Evolutionary conservation across 176 grass and related monocot species (phyloP).

Genomic region (Pharus latifolius): DNA sequence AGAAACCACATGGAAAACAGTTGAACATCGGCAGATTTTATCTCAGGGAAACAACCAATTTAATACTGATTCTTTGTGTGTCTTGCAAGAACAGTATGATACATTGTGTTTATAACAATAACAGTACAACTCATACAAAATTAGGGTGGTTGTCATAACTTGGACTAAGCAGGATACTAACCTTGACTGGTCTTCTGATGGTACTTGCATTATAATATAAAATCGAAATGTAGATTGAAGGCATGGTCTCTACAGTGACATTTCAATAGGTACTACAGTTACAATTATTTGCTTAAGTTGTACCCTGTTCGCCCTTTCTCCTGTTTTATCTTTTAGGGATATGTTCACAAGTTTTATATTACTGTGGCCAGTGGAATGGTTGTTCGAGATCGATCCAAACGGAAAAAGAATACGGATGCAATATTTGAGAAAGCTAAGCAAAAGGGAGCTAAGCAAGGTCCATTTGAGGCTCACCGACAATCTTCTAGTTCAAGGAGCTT

Average conservation of each 20-base stretch:
- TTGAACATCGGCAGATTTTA: not conserved
- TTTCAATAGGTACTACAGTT: not conserved
- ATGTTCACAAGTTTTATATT: not conserved
- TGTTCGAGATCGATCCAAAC: constrained; percentile 63
- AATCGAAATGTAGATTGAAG: not conserved
- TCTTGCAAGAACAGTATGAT: not conserved
- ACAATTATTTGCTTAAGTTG: not conserved
- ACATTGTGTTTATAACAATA: not conserved
- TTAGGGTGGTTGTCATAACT: not conserved
- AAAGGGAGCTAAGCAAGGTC: constrained; percentile 47
- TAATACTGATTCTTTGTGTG: not conserved
- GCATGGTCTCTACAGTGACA: not conserved
- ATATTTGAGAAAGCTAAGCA: constrained; percentile 66
- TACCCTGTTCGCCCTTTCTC: not conserved
- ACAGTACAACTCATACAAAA: not conserved
- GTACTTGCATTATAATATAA: not conserved
- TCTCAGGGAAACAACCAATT: not conserved
- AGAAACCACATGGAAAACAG: not conserved
- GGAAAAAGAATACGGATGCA: constrained; percentile 31
- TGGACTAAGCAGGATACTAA: not conserved
- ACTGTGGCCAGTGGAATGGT: constrained; percentile 47
- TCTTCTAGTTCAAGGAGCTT: constrained; percentile 66
- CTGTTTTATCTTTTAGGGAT: not conserved
- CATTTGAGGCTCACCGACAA: constrained; percentile 19
- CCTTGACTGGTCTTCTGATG: not conserved